Evolutionary conservation across 805 yeast species (phyloP), one percentile per base, ranked within the genome.

Genomic region (Lipomyces orientalis): DNA sequence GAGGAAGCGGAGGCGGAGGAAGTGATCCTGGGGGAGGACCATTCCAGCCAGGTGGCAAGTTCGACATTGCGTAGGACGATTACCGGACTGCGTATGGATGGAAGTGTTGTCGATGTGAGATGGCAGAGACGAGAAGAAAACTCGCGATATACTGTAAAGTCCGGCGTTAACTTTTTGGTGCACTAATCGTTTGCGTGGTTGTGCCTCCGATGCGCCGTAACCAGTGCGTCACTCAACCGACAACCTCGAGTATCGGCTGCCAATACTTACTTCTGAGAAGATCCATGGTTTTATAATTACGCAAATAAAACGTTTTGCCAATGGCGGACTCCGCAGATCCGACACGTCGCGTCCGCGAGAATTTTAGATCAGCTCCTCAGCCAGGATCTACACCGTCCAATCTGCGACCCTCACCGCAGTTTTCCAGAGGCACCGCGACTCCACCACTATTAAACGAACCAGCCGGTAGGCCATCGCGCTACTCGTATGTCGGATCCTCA

Each of bases 11-110:
- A 10, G 70, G 67, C 22, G 64, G 63, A 6, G 65, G 65, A 22
- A 52, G 49, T 34, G 60, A 60, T 14, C 62, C 68, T 37, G 64
- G 59, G 5, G 65, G 54, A n/a, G 64, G 62, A 1, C 64, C 66
- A 9, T 46, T 66, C 66, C 64, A 62, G 35, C 69, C 69, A n/a
- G 69, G 69, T 39, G 69, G 69, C 31, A 65, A 31, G 31, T 37
- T 35, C 9, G 68, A 64, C 67, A 64, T 64, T 37, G 54, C 51
- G 58, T 25, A 43, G 49, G 29, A 52, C 55, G 55, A 52, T 52
- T 33, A 22, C 55, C 55, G 49, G 49, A n/a, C 49, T 43, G 49
- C 49, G 49, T n/a, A 19, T 43, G 9, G 49, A 43, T 43, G n/a
- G 49, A 43, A 12, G 22, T 2, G 22, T 43, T 43, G 22, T 43